Evolutionary conservation across 805 yeast genomes (phyloP).

Genomic region (Lipomyces mesembrius): DNA sequence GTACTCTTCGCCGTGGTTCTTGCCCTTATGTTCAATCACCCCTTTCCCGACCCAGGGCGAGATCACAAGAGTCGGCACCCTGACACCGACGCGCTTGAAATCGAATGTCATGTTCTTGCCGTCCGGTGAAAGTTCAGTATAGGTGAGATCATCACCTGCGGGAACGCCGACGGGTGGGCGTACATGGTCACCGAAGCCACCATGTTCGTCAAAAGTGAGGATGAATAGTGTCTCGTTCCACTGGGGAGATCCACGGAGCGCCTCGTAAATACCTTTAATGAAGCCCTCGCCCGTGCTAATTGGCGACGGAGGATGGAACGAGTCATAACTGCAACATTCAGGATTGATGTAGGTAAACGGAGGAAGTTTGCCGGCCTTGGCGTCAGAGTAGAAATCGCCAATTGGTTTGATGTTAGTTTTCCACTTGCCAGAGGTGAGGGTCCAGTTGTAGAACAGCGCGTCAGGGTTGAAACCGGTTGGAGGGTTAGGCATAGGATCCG

Average conservation of each 20-base stretch:
- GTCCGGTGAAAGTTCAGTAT: conserved; percentile 4
- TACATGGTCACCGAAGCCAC: conserved; percentile 16
- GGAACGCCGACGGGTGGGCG: conserved; percentile 13
- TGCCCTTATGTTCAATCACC: conserved; percentile 6
- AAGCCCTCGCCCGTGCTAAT: conserved; percentile 3
- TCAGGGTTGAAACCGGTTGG: no score
- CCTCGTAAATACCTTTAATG: conserved; percentile 13
- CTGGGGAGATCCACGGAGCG: conserved; percentile 13
- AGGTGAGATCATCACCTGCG: conserved; percentile 7
- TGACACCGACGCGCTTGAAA: conserved; percentile 13
- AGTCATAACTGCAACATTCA: conserved; percentile 9
- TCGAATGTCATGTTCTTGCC: conserved; percentile 9
- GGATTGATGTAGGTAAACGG: conserved; percentile 14
- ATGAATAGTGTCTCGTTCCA: conserved; percentile 14
- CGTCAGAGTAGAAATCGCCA: neutral
- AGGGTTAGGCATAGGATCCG: no score
- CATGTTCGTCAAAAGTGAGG: conserved; percentile 15
- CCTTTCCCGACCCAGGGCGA: conserved; percentile 12
- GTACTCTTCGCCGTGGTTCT: conserved; percentile 2
- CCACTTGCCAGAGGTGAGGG: neutral
- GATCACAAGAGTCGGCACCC: conserved; percentile 1
- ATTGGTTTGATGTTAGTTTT: conserved; percentile 3
- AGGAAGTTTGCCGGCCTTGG: conserved; percentile 9
- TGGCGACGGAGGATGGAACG: conserved; percentile 13
- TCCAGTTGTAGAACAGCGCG: neutral